Base-by-base conservation (phyloP, 2,329 filamentous ascomycete species). In the Fusarium fujikuroi region DNA sequence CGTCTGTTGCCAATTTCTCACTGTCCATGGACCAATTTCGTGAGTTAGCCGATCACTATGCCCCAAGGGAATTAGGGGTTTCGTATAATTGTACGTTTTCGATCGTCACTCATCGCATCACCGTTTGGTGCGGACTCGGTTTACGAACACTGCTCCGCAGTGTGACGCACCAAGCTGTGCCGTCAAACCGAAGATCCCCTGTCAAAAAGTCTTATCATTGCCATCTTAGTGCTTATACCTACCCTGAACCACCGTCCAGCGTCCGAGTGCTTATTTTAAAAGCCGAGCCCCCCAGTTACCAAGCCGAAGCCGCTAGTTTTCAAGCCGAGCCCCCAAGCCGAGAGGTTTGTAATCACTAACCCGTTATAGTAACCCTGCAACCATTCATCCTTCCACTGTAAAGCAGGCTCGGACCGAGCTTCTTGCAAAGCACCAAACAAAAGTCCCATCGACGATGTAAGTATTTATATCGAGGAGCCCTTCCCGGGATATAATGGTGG, bases 41-140 rank as follows among this genome's bases (percentile, higher is more conserved):
- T 28, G 28, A 9, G 28, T 9, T 28, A 28, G 28, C 28, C 28
- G 8, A 28, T 28, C 28, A 28, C 28, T 28, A 28, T 28, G 28
- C 28, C 28, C 1, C 28, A 28, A 28, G 28, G 18, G 1, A 25
- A 25, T 18, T 2, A 9, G 1, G 14, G 5, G 14, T 19, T 44
- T 25, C 23, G 23, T 25, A 25, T 19, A 44, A 44, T 0, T 19
- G 23, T 1, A 6, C 23, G 1, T 19, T 25, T 44, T 25, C 11
- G 4, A 19, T 44, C 5, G 4, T 25, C 23, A 44, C 16, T 25
- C 3, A 14, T 9, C 2, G 9, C 11, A 14, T 19, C 8, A 9
- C 18, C 0, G 18, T 1, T 25, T 44, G 5, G 4, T 9, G 7
- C 2, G 1, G 11, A 0, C 23, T 44, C 43, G 23, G 16, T 44